Conservation (phyloP, 805 yeast genomes). For the Kodamaea lidongshanica region DNA sequence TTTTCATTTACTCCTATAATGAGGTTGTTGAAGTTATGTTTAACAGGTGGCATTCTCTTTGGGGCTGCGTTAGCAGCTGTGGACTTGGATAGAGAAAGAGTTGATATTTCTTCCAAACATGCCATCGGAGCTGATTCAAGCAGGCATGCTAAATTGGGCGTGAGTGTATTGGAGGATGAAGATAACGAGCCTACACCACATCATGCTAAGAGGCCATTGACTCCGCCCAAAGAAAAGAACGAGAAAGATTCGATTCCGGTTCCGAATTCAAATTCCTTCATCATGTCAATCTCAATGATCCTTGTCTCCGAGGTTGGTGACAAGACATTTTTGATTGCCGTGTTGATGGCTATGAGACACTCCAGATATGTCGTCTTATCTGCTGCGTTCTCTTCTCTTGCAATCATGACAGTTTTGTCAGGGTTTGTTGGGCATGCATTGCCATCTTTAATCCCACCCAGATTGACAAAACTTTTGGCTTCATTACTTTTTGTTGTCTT, state of each 20-base stretch:
- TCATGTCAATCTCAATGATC: slow-evolving; percentile 86
- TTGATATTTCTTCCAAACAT: too few relatives aligned
- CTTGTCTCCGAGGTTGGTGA: slow-evolving; percentile 95
- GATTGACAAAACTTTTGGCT: slow-evolving; percentile 76
- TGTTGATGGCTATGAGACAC: slow-evolving; percentile 96
- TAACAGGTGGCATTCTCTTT: too few relatives aligned
- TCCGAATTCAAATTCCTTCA: slow-evolving; percentile 45
- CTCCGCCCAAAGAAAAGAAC: slow-evolving; percentile 11
- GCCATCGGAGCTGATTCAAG: too few relatives aligned
- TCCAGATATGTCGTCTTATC: slow-evolving; percentile 78
- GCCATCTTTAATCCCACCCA: slow-evolving; percentile 75
- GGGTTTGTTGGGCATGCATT: slow-evolving; percentile 89
- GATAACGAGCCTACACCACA: slow-evolving; percentile 27
- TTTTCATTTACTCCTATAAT: too few relatives aligned
- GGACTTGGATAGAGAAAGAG: too few relatives aligned
- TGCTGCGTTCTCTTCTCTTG: slow-evolving; percentile 79
- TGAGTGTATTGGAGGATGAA: slow-evolving; percentile 17
- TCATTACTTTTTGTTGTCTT: slow-evolving; percentile 75
- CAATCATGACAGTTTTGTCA: slow-evolving; percentile 84
- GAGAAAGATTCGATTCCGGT: slow-evolving; percentile 9
- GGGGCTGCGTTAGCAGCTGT: too few relatives aligned
- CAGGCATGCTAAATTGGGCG: slow-evolving; percentile 16
- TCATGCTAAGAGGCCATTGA: slow-evolving; percentile 16
- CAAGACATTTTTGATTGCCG: slow-evolving; percentile 94
- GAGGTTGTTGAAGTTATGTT: too few relatives aligned